Evolutionary conservation across 2,329 filamentous ascomycete genomes (phyloP), one percentile per base, ranked within the genome.

Genomic region (Exophiala dermatitidis): DNA sequence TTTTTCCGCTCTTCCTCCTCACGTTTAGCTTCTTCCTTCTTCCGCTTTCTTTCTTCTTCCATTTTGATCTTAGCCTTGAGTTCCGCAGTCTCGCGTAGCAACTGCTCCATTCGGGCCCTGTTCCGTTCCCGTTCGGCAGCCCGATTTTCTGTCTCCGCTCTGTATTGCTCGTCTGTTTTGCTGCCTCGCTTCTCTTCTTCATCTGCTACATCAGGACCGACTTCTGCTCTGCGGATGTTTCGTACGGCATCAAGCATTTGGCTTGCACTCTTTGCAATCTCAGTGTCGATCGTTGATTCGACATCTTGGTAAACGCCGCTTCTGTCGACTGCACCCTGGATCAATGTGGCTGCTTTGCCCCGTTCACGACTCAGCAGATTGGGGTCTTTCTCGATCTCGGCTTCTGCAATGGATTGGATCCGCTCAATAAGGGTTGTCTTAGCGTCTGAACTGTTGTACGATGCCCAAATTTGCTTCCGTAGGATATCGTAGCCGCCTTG

Each of bases 401-500:
- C 71, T 54, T 81, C 78, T 40, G 78, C 78, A 50, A 82, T 69
- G 62, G 77, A 70, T 60, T 79, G 71, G 61, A 84, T 67, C 48
- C 77, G 69, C 55, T 73, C 61, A 54, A 75, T 73, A 57, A 83
- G 77, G 12, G 72, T 71, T 28, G 66, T 66, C 65, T 80, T 81
- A 31, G 74, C 72, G 40, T 78, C 73, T 76, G 81, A 65, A 19
- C 56, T 46, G 53, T 77, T 75, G 56, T 80, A 84, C 52, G 81
- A 75, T 8, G 78, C 74, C 71, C 80, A 81, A 2, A 81, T 69
- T 54, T 78, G 74, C 66, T 83, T 84, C 54, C 82, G 77, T 51
- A 84, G 69, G 46, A 69, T 71, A 65, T 85, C 82, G 62, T 83
- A 85, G 52, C 81, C 79, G 58, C 82, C 82, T 66, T 82, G 83